These are phyloP conservation scores for Decorospora gaudefroyi DNA, from an alignment of 2,329 filamentous ascomycete genomes.

Conservation along the genomic window DNA sequence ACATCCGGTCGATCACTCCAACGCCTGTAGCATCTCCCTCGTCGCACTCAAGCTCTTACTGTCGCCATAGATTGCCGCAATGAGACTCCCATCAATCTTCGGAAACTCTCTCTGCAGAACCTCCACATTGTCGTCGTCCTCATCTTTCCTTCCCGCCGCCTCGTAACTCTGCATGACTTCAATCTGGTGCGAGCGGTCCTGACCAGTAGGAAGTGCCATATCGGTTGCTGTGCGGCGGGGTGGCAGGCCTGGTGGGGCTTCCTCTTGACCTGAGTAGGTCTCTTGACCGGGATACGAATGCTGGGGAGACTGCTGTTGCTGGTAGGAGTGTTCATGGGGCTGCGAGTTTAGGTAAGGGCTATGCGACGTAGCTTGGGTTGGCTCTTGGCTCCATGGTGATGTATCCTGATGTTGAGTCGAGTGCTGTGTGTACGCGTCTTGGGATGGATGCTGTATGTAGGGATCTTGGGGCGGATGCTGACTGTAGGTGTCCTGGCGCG, in stretches of 20 bases:
- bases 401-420: constrained; percentile 14
- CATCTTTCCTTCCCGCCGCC: constrained; percentile 38
- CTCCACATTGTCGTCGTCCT: constrained; percentile 51
- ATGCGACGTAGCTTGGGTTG: constrained; percentile 12
- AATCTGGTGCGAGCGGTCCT: constrained; percentile 51
- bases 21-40: constrained; percentile 52
- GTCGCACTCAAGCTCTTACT: constrained; percentile 49
- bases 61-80: constrained; percentile 54
- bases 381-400: constrained; percentile 18
- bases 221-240: constrained; percentile 43
- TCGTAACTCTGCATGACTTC: constrained; percentile 51
- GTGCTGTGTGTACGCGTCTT: constrained; percentile 6
- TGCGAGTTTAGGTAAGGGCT: constrained; percentile 12
- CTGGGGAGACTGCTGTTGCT: constrained; percentile 8
- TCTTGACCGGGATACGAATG: constrained; percentile 12
- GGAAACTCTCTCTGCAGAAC: constrained; percentile 52
- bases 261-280: constrained; percentile 10
- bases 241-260: constrained; percentile 31
- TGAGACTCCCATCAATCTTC: constrained; percentile 50
- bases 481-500: constrained; percentile 13
- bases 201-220: constrained; percentile 47
- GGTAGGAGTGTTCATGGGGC: constrained; percentile 13
- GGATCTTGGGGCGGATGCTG: constrained; percentile 13
- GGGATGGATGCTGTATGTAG: constrained; percentile 11
- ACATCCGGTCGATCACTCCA: constrained; percentile 24